A percentile compares a stretch with the other conserved stretches of the same genome.
phyloP scores from a whole-genome alignment of 306 rosid species.

The Malus domestica region DNA sequence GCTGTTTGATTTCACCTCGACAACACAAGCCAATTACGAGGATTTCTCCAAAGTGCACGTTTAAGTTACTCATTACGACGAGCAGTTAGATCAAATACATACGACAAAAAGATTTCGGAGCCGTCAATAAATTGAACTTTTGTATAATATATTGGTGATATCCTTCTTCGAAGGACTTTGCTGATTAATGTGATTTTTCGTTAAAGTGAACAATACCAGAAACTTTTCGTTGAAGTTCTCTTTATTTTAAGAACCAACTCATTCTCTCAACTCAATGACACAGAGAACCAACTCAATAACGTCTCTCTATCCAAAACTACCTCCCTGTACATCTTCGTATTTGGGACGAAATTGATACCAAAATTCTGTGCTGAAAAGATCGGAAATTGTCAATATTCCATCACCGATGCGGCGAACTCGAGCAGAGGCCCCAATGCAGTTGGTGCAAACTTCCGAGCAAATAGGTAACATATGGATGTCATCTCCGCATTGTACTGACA shows the following conservation, averaged over 20 bases:
- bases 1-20: background rate
- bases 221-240: too few relatives aligned
- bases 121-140: too few relatives aligned
- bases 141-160: background rate
- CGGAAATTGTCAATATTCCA: conserved; percentile 45
- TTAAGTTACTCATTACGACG: background rate
- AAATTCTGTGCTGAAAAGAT: background rate
- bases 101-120: too few relatives aligned
- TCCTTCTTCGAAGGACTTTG: background rate
- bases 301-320: background rate
- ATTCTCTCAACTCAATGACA: background rate
- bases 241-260: background rate
- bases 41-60: background rate
- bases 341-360: background rate
- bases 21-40: background rate
- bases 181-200: too few relatives aligned
- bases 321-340: background rate
- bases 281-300: background rate
- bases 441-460: conserved; percentile 80
- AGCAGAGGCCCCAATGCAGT: conserved; percentile 66
- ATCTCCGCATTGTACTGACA: conserved; percentile 69
- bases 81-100: background rate
- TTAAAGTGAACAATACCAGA: too few relatives aligned
- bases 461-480: conserved; percentile 72
- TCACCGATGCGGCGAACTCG: conserved; percentile 40